phyloP scores from a whole-genome alignment of 1,284 basidiomycete species.

The Sanghuangporus baumii region DNA sequence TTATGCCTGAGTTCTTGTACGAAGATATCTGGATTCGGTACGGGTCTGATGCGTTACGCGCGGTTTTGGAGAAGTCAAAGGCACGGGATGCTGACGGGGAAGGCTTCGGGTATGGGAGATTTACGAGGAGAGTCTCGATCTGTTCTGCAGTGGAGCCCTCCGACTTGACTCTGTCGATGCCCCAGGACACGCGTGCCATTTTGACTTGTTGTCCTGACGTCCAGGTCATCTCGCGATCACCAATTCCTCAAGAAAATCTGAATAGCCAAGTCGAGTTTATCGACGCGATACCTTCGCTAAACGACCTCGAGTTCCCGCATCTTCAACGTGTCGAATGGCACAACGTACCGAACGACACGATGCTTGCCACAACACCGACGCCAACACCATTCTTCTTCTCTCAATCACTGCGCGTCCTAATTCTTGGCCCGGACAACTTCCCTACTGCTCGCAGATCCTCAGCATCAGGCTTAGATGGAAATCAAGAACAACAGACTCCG shows the following conservation, averaged over 20 bases:
- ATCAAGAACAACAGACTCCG: not conserved
- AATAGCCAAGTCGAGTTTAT: not conserved
- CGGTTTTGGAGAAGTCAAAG: not conserved
- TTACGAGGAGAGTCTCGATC: not conserved
- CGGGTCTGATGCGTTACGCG: slow-evolving; percentile 2
- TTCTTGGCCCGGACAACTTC: slow-evolving; percentile 3
- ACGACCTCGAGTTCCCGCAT: not conserved
- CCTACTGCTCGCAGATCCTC: not conserved
- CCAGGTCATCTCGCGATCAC: not conserved
- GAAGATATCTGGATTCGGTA: slow-evolving; percentile 14
- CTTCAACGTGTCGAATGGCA: slow-evolving; percentile 8
- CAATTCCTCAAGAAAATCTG: not conserved
- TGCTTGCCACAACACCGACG: not conserved
- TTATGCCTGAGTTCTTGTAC: slow-evolving; percentile 5
- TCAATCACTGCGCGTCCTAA: slow-evolving; percentile 3
- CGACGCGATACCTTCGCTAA: not conserved
- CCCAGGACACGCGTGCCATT: slow-evolving; percentile 2
- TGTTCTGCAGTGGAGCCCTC: not conserved
- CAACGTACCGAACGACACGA: not conserved
- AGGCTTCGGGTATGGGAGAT: not conserved
- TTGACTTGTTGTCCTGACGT: slow-evolving; percentile 7
- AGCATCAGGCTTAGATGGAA: not conserved
- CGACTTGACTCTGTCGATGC: not conserved
- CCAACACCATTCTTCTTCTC: slow-evolving; percentile 1
- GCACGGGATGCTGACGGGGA: not conserved